phyloP scores from a whole-genome alignment of 1,284 basidiomycete genomes.

The Volvariella volvacea region DNA sequence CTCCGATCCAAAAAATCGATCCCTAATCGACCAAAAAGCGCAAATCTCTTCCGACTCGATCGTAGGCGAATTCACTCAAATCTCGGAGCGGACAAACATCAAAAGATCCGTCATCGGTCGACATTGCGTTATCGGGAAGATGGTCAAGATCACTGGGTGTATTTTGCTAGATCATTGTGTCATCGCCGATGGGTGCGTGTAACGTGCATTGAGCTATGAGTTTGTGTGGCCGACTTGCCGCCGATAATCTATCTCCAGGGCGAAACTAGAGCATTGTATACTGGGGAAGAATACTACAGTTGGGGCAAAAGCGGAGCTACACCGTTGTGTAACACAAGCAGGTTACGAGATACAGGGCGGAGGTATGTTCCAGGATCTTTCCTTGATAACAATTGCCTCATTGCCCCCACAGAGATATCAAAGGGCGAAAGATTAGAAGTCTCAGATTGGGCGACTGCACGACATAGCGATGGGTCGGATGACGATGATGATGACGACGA shows the following conservation, averaged over 20 bases:
- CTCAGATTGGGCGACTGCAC: conserved; percentile 50
- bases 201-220: conserved; percentile 3
- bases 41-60: conserved; percentile 85
- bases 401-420: conserved; percentile 32
- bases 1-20: conserved; percentile 51
- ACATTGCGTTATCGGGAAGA: conserved; percentile 85
- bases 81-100: conserved; percentile 81
- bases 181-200: conserved; percentile 75
- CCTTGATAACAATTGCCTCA: neutral
- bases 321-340: conserved; percentile 82
- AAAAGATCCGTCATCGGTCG: conserved; percentile 87
- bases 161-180: conserved; percentile 88
- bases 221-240: no score
- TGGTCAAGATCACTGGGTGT: conserved; percentile 81
- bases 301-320: conserved; percentile 74
- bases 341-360: conserved; percentile 77
- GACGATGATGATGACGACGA: neutral
- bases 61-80: conserved; percentile 73
- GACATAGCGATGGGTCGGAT: neutral
- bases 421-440: conserved; percentile 64
- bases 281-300: conserved; percentile 79
- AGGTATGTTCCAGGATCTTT: conserved; percentile 37
- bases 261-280: conserved; percentile 86
- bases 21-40: conserved; percentile 69
- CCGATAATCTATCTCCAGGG: no score